A percentile compares a stretch with the other conserved stretches of the same genome.
phyloP scores from a whole-genome alignment of 1,139 yeast species.

The Eremothecium sinecaudum region DNA sequence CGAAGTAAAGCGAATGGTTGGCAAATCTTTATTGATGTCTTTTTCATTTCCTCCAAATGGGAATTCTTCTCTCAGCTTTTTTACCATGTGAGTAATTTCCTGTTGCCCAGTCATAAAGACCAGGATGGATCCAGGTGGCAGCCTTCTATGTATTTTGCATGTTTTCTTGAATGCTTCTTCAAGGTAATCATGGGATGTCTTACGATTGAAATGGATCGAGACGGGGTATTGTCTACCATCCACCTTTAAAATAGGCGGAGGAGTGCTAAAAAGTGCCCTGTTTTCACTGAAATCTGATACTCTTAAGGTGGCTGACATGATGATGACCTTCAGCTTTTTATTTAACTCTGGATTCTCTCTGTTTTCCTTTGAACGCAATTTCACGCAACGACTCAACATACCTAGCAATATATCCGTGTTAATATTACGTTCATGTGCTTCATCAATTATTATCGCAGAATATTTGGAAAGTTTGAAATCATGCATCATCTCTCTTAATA shows the following conservation, averaged over 20 bases:
- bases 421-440: slow-evolving; percentile 94
- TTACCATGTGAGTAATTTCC: slow-evolving; percentile 74
- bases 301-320: slow-evolving; percentile 94
- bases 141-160: slow-evolving; percentile 70
- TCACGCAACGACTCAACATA: slow-evolving; percentile 80
- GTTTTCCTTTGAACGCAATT: slow-evolving; percentile 54
- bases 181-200: slow-evolving; percentile 66
- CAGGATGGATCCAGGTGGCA: slow-evolving; percentile 92
- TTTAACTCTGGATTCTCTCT: slow-evolving; percentile 38
- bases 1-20: slow-evolving; percentile 46
- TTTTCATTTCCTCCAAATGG: slow-evolving; percentile 42
- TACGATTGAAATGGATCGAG: slow-evolving; percentile 77
- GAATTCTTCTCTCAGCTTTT: slow-evolving; percentile 55
- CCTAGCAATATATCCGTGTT: slow-evolving; percentile 95
- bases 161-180: slow-evolving; percentile 84
- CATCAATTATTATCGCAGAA: slow-evolving; percentile 84
- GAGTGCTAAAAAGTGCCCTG: slow-evolving; percentile 49
- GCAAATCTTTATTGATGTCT: slow-evolving; percentile 30
- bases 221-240: slow-evolving; percentile 95
- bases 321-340: slow-evolving; percentile 58
- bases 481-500: slow-evolving; percentile 81
- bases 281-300: slow-evolving; percentile 91
- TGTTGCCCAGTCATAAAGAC: slow-evolving; percentile 90
- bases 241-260: slow-evolving; percentile 88
- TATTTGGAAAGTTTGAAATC: slow-evolving; percentile 76